Percentiles rank a stretch among this genome's conserved stretches.
phyloP scores from a whole-genome alignment of 805 yeast genomes.

The Ogataea henricii region DNA sequence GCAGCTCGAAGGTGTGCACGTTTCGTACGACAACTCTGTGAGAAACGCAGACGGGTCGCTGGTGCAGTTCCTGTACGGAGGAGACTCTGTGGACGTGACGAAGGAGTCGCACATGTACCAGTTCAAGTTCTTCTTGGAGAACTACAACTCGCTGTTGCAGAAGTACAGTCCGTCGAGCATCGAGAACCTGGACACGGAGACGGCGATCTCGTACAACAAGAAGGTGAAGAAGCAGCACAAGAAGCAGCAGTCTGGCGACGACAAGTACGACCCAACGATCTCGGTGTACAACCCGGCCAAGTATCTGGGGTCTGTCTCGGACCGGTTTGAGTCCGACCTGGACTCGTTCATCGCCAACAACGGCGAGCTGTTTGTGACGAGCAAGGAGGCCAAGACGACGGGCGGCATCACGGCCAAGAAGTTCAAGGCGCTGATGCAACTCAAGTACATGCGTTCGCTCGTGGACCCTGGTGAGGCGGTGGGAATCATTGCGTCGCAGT shows the following conservation, averaged over 20 bases:
- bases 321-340: conserved; percentile 77
- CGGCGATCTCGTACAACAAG: conserved; percentile 79
- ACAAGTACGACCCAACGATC: conserved; percentile 84
- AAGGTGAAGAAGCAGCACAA: conserved; percentile 72
- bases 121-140: conserved; percentile 89
- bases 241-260: conserved; percentile 64
- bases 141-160: conserved; percentile 80
- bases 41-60: conserved; percentile 94
- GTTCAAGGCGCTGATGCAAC: conserved; percentile 95
- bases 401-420: conserved; percentile 70
- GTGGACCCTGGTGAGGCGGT: conserved; percentile 97
- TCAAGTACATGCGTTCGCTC: conserved; percentile 95
- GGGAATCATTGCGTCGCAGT: conserved; percentile 97
- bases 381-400: conserved; percentile 46
- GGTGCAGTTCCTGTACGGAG: conserved; percentile 95
- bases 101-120: conserved; percentile 93
- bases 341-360: conserved; percentile 67
- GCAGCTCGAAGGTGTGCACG: conserved; percentile 96
- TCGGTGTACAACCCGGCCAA: conserved; percentile 86
- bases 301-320: conserved; percentile 91
- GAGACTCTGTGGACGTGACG: conserved; percentile 92
- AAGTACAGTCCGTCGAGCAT: conserved; percentile 83
- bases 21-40: conserved; percentile 90
- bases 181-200: conserved; percentile 78
- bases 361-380: conserved; percentile 53